A percentile compares a stretch with the other conserved stretches of the same genome.
phyloP scores from a whole-genome alignment of 75 land plant genomes.

The Selaginella tamariscina region DNA sequence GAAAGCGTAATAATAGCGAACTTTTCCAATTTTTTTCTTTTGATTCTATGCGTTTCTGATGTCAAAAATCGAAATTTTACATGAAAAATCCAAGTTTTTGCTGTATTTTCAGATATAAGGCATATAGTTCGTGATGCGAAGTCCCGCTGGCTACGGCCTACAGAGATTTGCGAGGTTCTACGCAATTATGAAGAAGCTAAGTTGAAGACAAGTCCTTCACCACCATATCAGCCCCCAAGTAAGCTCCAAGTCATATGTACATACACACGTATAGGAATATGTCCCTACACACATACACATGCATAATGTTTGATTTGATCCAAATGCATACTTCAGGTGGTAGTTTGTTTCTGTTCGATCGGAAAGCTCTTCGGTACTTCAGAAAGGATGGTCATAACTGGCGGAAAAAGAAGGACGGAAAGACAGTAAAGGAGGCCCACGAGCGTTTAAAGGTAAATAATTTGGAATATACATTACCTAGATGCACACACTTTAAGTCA shows the following conservation, averaged over 20 bases:
- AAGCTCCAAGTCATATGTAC: no score
- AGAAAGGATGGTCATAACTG: slow-evolving; percentile 92
- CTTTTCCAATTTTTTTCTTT: no score
- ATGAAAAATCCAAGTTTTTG: no score
- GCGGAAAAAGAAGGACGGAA: slow-evolving; percentile 93
- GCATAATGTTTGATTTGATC: neutral
- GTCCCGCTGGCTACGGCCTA: slow-evolving; percentile 64
- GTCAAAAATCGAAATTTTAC: no score
- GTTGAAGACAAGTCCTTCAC: neutral
- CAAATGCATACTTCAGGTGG: slow-evolving; percentile 44
- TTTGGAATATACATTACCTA: slow-evolving; percentile 12
- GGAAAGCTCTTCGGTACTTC: slow-evolving; percentile 64
- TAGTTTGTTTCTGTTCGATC: slow-evolving; percentile 76
- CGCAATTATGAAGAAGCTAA: slow-evolving; percentile 31
- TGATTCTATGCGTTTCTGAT: no score
- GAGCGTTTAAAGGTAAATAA: slow-evolving; percentile 65
- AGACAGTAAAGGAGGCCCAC: slow-evolving; percentile 84
- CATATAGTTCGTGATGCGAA: slow-evolving; percentile 45
- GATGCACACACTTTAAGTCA: neutral
- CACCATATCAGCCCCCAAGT: neutral
- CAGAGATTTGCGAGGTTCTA: slow-evolving; percentile 66
- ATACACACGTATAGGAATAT: no score
- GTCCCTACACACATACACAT: no score
- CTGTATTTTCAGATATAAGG: slow-evolving; percentile 35
- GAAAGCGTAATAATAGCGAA: no score